Percentiles rank a stretch among this genome's conserved stretches.
phyloP scores from a whole-genome alignment of 306 rosid genomes.

The Inga laurina region DNA sequence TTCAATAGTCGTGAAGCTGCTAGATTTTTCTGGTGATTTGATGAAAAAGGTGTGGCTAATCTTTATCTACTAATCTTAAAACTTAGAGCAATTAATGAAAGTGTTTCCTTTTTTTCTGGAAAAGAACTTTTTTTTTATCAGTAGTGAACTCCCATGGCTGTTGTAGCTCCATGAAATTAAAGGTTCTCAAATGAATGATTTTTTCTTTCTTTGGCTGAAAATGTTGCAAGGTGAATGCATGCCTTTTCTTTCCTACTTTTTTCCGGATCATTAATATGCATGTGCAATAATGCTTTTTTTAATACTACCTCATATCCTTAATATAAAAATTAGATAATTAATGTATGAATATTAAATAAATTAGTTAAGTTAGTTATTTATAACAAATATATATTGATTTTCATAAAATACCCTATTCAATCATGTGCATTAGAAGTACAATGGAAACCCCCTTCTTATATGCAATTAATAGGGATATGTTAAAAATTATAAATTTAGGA shows the following conservation, averaged over 20 bases:
- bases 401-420: too few relatives aligned
- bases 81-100: not conserved
- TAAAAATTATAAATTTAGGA: too few relatives aligned
- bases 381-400: too few relatives aligned
- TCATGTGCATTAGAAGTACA: too few relatives aligned
- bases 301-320: too few relatives aligned
- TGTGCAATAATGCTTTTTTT: not conserved
- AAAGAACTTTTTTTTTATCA: not conserved
- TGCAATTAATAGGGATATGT: too few relatives aligned
- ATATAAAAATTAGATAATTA: too few relatives aligned
- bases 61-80: not conserved
- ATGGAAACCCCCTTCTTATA: too few relatives aligned
- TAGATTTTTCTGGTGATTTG: conserved; percentile 49
- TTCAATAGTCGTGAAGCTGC: conserved; percentile 51
- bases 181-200: conserved; percentile 28
- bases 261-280: not conserved
- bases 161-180: conserved; percentile 23
- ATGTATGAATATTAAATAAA: too few relatives aligned
- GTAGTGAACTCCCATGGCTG: conserved; percentile 29
- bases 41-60: conserved; percentile 39
- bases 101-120: not conserved
- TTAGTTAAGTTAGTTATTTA: too few relatives aligned
- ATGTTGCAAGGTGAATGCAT: not conserved
- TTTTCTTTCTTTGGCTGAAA: conserved; percentile 28
- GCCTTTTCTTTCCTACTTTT: not conserved